These are phyloP conservation scores for Magnolia sinica DNA, from an alignment of 164 flowering plant genomes.

Conservation along the genomic window DNA sequence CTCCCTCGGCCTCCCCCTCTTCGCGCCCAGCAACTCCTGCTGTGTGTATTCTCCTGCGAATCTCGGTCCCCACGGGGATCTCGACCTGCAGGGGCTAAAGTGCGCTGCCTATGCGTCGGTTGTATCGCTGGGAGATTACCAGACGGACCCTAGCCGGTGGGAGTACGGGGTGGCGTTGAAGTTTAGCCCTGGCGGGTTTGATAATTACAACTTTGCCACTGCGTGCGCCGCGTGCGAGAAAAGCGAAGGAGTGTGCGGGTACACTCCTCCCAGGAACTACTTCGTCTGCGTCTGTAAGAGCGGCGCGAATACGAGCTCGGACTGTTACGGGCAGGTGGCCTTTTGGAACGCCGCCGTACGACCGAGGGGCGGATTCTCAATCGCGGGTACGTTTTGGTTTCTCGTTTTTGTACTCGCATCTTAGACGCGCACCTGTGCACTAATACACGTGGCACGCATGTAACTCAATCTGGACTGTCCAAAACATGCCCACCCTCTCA, in stretches of 20 bases:
- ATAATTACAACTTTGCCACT: conserved; percentile 17
- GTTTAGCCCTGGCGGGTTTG: conserved; percentile 26
- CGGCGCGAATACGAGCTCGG: conserved; percentile 35
- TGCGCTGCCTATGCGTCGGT: conserved; percentile 37
- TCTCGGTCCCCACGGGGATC: conserved; percentile 36
- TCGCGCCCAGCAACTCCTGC: conserved; percentile 39
- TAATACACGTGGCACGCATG: not conserved
- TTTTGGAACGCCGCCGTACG: not conserved
- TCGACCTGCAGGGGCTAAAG: conserved; percentile 21
- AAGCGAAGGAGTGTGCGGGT: conserved; percentile 50
- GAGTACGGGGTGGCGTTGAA: conserved; percentile 39
- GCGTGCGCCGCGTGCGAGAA: conserved; percentile 32
- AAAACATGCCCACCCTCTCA: too few species aligned
- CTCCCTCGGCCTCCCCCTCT: conserved; percentile 36
- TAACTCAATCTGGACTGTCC: not conserved
- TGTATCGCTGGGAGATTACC: conserved; percentile 33
- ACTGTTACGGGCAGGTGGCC: conserved; percentile 23
- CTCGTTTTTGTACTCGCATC: not conserved
- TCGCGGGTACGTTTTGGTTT: too few species aligned
- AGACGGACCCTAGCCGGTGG: conserved; percentile 44
- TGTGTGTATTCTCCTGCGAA: conserved; percentile 51
- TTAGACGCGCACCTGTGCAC: not conserved
- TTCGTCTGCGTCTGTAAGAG: conserved; percentile 38
- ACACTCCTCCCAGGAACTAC: conserved; percentile 29
- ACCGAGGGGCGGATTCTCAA: too few species aligned